Percentiles rank a stretch among this genome's conserved stretches.
Conservation (phyloP, 768 basidiomycete species). For the Calocybe indica region DNA sequence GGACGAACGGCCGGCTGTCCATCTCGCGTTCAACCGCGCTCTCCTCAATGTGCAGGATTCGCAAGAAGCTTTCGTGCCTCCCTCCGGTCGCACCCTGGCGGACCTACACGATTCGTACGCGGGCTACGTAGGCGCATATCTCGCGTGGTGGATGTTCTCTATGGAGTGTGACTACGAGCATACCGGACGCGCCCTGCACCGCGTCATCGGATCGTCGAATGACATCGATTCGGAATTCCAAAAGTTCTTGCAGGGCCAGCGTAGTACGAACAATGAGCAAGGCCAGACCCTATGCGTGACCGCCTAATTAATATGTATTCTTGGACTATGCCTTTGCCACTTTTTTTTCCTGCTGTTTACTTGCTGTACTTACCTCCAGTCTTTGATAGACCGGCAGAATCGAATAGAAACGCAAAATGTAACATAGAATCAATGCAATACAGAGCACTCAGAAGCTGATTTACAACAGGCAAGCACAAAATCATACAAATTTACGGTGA, state of each 20-base stretch:
- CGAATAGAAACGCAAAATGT: no score
- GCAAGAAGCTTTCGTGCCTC: conserved; percentile 13
- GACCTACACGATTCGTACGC: conserved; percentile 35
- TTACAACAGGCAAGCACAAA: no score
- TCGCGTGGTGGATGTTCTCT: conserved; percentile 39
- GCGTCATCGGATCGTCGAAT: conserved; percentile 12
- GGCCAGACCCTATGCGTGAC: no score
- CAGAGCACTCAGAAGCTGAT: no score
- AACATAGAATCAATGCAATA: no score
- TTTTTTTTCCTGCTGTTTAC: no score
- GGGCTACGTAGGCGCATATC: conserved; percentile 34
- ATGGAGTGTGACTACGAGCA: conserved; percentile 37
- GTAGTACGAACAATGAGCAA: no score
- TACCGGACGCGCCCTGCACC: conserved; percentile 30
- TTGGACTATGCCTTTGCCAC: no score
- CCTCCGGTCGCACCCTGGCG: conserved; percentile 30
- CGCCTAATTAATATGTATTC: no score
- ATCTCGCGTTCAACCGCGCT: conserved; percentile 24
- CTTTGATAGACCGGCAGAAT: no score
- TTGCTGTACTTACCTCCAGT: no score
- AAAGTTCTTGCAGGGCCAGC: conserved; percentile 3
- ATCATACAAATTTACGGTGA: no score
- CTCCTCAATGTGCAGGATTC: conserved; percentile 20
- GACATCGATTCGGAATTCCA: conserved; percentile 17
- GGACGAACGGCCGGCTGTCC: conserved; percentile 22